Evolutionary conservation across 2,329 filamentous ascomycete genomes (phyloP).

Genomic region (Fusarium sp.): DNA sequence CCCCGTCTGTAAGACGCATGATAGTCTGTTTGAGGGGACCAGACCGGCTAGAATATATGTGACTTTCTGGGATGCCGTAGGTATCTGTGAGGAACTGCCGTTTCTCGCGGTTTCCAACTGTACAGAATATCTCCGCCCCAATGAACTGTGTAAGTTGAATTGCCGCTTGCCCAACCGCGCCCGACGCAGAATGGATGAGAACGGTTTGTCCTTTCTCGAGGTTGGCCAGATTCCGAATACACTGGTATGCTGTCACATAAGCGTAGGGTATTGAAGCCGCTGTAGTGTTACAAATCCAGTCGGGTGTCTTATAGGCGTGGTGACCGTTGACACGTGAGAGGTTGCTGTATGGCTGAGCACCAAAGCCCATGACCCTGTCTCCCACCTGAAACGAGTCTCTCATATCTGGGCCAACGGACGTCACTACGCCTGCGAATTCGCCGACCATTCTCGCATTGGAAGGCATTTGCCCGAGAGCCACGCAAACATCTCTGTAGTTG

Average conservation of each 20-base stretch:
- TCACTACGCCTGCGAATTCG: neutral
- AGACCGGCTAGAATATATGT: neutral
- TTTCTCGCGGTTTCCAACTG: neutral
- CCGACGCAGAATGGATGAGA: neutral
- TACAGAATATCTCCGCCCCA: neutral
- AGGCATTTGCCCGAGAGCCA: neutral
- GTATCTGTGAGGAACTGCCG: neutral
- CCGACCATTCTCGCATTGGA: neutral
- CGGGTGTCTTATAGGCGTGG: neutral
- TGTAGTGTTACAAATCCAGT: neutral
- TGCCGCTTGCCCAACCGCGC: conserved; percentile 1
- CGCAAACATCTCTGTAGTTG: neutral
- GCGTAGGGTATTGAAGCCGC: neutral
- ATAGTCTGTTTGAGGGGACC: neutral
- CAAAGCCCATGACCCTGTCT: conserved; percentile 3
- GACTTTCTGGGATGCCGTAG: neutral
- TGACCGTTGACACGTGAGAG: neutral
- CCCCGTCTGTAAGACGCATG: neutral
- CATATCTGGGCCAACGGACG: neutral
- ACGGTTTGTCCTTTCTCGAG: neutral
- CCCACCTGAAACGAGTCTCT: neutral
- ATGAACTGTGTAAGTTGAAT: neutral
- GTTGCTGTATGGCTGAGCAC: conserved; percentile 1
- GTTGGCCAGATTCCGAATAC: neutral
- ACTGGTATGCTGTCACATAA: neutral